Evolutionary conservation across 805 yeast genomes (phyloP).

Genomic region (Myxozyma geophila): DNA sequence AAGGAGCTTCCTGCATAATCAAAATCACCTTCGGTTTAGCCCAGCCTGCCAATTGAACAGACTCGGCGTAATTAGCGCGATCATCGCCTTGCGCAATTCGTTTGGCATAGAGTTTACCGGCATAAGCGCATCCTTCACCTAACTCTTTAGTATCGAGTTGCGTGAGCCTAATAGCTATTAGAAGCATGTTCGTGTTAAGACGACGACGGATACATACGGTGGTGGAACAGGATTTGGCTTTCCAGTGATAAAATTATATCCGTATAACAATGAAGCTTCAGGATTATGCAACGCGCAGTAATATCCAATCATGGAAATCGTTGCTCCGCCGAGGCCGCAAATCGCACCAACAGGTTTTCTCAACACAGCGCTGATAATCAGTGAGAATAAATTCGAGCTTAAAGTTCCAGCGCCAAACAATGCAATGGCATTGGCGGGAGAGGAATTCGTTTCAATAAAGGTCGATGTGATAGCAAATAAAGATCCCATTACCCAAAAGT

Average conservation of each 20-base stretch:
- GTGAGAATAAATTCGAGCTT: background rate
- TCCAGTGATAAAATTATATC: background rate
- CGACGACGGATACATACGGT: background rate
- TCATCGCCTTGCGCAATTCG: too few species aligned
- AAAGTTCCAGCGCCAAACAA: background rate
- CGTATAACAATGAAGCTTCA: background rate
- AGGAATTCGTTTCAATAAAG: background rate
- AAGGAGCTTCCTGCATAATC: too few species aligned
- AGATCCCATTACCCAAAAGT: background rate
- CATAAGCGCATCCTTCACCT: too few species aligned
- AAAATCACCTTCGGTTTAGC: too few species aligned
- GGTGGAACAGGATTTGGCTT: background rate
- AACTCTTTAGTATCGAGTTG: too few species aligned
- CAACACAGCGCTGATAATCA: background rate
- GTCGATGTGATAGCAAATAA: slow-evolving; percentile 2
- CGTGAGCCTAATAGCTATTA: too few species aligned
- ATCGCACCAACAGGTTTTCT: slow-evolving; percentile 10
- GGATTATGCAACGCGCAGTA: background rate
- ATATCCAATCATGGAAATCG: slow-evolving; percentile 4
- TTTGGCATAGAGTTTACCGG: too few species aligned
- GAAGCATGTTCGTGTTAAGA: too few species aligned
- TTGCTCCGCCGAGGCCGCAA: slow-evolving; percentile 10
- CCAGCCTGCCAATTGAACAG: too few species aligned
- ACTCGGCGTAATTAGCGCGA: too few species aligned
- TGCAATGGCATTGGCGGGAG: background rate